Percentiles rank a stretch among this genome's conserved stretches.
These are phyloP conservation scores for Chaetomium tenue DNA, from an alignment of 495 filamentous ascomycete genomes.

Conservation along the genomic window DNA sequence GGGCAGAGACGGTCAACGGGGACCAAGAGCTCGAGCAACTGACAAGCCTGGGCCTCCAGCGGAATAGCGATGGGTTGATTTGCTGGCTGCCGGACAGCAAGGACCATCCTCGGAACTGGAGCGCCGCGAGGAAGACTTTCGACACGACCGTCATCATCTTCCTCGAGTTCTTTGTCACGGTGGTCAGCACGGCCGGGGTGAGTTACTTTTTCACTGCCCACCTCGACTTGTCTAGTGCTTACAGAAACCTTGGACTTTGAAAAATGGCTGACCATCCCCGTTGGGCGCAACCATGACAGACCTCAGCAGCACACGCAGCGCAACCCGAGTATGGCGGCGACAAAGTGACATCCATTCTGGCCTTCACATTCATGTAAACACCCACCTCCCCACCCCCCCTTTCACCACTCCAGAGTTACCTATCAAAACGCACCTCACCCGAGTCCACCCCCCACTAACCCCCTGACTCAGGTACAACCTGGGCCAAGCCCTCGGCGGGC, in stretches of 20 bases:
- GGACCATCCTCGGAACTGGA: slow-evolving; percentile 9
- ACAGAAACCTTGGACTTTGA: not conserved
- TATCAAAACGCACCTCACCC: too few species aligned
- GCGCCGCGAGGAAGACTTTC: not conserved
- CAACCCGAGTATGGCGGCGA: not conserved
- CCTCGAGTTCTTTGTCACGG: slow-evolving; percentile 7
- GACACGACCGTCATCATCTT: slow-evolving; percentile 11
- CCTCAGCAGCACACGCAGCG: slow-evolving; percentile 7
- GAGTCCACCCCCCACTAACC: not conserved
- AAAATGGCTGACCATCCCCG: not conserved
- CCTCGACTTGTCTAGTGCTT: not conserved
- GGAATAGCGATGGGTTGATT: not conserved
- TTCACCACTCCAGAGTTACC: not conserved
- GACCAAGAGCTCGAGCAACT: not conserved
- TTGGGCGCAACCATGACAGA: not conserved
- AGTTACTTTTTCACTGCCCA: not conserved
- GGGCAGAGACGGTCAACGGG: not conserved
- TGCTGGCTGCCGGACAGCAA: slow-evolving; percentile 6
- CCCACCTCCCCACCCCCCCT: not conserved
- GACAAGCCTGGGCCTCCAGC: not conserved
- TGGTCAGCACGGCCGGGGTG: slow-evolving; percentile 7
- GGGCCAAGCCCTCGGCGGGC: not conserved
- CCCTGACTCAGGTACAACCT: not conserved
- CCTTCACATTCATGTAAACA: slow-evolving; percentile 9
- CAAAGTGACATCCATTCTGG: not conserved